phyloP scores from a whole-genome alignment of 345 rosid genomes.

The Zanthoxylum bungeanum region DNA sequence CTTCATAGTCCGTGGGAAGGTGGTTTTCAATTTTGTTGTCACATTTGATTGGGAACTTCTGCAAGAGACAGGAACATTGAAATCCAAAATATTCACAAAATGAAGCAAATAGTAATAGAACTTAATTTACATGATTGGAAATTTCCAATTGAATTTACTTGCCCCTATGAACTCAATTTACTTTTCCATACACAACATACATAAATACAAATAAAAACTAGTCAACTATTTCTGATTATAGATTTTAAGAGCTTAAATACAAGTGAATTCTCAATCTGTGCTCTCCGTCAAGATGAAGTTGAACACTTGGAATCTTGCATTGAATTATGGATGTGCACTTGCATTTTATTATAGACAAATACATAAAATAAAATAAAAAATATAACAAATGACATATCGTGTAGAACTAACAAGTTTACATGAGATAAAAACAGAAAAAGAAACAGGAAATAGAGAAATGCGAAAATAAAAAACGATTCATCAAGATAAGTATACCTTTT shows the following conservation, averaged over 20 bases:
- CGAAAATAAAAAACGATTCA: background rate
- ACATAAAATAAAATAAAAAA: background rate
- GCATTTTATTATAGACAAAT: too few species aligned
- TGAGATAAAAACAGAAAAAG: background rate
- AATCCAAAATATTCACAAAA: background rate
- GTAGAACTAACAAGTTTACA: background rate
- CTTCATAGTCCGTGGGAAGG: conserved; percentile 36
- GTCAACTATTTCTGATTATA: too few species aligned
- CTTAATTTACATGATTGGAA: background rate
- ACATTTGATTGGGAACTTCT: conserved; percentile 53
- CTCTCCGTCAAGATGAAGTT: too few species aligned
- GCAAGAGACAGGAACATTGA: conserved; percentile 11
- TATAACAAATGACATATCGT: background rate
- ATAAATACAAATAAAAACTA: background rate
- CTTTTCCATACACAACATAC: background rate
- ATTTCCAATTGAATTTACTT: background rate
- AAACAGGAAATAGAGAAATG: background rate
- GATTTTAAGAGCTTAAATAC: too few species aligned
- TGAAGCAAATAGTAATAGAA: background rate
- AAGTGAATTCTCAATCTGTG: too few species aligned
- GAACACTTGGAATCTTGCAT: background rate
- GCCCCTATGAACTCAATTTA: background rate
- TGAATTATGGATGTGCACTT: background rate
- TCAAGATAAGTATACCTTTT: conserved; percentile 50
- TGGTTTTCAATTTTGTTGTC: conserved; percentile 45